Base-by-base conservation (phyloP, 495 filamentous ascomycete genomes). In the Penicilliopsis zonata region DNA sequence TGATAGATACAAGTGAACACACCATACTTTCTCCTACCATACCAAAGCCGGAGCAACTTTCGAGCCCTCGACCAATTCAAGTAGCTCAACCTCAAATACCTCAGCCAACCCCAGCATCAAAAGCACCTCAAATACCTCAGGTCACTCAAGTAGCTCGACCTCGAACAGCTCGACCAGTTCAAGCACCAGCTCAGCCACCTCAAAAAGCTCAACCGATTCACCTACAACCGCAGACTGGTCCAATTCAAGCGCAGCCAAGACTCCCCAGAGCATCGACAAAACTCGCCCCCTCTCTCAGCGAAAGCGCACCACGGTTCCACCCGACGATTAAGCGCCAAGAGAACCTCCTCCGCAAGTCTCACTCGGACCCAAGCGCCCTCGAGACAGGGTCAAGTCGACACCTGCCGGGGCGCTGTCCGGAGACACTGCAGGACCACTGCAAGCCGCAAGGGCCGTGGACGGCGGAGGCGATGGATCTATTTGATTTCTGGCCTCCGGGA, bases 381-480 rank as follows among this genome's bases (percentile, higher is more conserved):
- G 41, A 27, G 10, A 41, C n/a, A n/a, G n/a, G n/a, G n/a, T n/a
- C n/a, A n/a, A n/a, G n/a, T n/a, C n/a, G n/a, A n/a, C n/a, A n/a
- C n/a, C n/a, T n/a, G n/a, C n/a, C n/a, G n/a, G n/a, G n/a, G n/a
- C n/a, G n/a, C n/a, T n/a, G n/a, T n/a, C n/a, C n/a, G n/a, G n/a
- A n/a, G n/a, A n/a, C n/a, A n/a, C n/a, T n/a, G n/a, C n/a, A n/a
- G n/a, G n/a, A n/a, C n/a, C n/a, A n/a, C n/a, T n/a, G n/a, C n/a
- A n/a, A n/a, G n/a, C n/a, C n/a, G 26, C 44, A 52, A 35, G 57
- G 67, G 0, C 63, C 69, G 4, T 78, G 74, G 74, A 72, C 72
- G 12, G 50, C 56, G 0, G 74, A 78, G 43, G 73, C 72, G 4
- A 58, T 63, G 31, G 69, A 78, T 43, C 44, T 78, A 13, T 75